Base-by-base conservation (phyloP, 1,284 basidiomycete species). In the Ustilago xerochloae region DNA sequence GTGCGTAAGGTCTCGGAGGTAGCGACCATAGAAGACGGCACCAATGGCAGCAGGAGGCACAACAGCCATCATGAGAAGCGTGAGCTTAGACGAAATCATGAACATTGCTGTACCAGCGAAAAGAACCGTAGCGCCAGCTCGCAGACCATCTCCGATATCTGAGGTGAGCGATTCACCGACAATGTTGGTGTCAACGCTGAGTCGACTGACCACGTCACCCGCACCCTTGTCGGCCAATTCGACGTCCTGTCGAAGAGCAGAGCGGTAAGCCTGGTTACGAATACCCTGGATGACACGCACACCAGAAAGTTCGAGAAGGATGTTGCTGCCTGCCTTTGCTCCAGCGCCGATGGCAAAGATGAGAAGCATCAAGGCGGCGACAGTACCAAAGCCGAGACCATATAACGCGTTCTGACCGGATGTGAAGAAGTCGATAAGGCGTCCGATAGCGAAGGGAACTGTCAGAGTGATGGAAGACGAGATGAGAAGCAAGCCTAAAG, bases 31-130 rank as follows among this genome's bases (percentile, higher is more conserved):
- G 84, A 94, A 93, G 16, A 98, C 95, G 46, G 94, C 95, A 70
- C 94, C 95, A 61, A 99, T 88, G 7, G 94, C 96, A 9, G 98
- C 91, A 0, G 96, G 96, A 6, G 96, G 97, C 0, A 99, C 94
- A 53, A 97, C 90, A 20, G 90, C 90, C 67, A 98, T 89, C 96
- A 98, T 98, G 65, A 98, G 88, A 49, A 93, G 84, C 0, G 96
- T 97, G 62, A 99, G 86, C 58, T 91, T 91, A 0, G 93, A 91
- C 1, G 94, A 97, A 68, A 98, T 90, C 86, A 92, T 95, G 78
- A 98, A 91, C 96, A 99, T 99, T 58, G 94, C 93, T 39, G 92
- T 92, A 71, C 97, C 93, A 91, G 80, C 75, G 33, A 76, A 77
- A 29, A 76, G 26, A 13, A 81, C 79, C 4, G 81, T 83, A 9